Evolutionary conservation across 495 filamentous ascomycete genomes (phyloP), one percentile per base, ranked within the genome.

Genomic region (Cercophora sp.): DNA sequence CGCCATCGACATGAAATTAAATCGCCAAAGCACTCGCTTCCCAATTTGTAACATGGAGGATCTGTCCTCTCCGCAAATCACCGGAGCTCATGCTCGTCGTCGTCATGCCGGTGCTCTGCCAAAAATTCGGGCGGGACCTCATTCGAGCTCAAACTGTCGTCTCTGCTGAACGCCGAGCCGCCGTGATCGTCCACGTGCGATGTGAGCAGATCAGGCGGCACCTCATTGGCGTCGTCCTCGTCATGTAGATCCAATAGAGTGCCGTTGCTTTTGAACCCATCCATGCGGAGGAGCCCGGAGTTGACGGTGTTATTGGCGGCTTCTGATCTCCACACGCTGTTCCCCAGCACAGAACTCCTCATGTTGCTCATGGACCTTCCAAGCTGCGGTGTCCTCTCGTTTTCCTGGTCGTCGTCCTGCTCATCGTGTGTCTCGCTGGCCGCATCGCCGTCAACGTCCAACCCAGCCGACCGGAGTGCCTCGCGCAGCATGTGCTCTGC

Each of bases 401-500:
- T 43, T 0, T 61, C 36, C 1, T 58, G 45, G 9, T 53, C 54
- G 8, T 53, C 55, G 16, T 50, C 45, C 0, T 48, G 27, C 5
- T 56, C 46, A 18, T 59, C 47, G n/a, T 46, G 32, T 13, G 20
- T 9, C 37, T 48, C 29, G 36, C 43, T 40, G 19, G 24, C 35
- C 16, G 6, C 22, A 19, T 43, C 36, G 52, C 26, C 44, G 27
- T 40, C 44, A n/a, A 56, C n/a, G 4, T 51, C 24, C 24, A 68
- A 67, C 1, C 64, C 63, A 1, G 61, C 57, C 10, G 45, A 46
- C 2, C 63, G 60, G 10, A 88, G 65, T 2, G 72, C 74, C 15
- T 70, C 74, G 26, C 78, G 69, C 43, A 97, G 70, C 55, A 95
- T 77, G 1, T 69, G 69, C 49, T 79, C 76, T 8, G 85, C 87